Evolutionary conservation across 768 basidiomycete species (phyloP).

Genomic region (Boletus subcaerulescens): DNA sequence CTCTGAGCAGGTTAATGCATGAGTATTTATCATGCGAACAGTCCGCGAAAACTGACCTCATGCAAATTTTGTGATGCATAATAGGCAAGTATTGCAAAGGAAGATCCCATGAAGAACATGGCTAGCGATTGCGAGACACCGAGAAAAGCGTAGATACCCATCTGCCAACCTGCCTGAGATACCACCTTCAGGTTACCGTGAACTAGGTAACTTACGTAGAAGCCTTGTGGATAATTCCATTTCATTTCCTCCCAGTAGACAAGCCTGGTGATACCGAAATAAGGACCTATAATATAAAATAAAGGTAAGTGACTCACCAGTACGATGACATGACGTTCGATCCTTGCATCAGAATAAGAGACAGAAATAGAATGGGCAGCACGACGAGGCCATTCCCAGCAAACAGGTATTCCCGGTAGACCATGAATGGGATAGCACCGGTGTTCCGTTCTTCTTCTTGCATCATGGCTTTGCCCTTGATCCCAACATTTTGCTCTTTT

Average conservation of each 20-base stretch:
- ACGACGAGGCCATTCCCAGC: constrained; percentile 68
- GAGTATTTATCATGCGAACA: neutral
- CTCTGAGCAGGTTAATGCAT: constrained; percentile 32
- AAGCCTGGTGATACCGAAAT: constrained; percentile 44
- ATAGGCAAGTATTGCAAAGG: constrained; percentile 67
- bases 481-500: constrained; percentile 32
- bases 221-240: constrained; percentile 57
- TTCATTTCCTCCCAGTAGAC: constrained; percentile 65
- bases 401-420: constrained; percentile 52
- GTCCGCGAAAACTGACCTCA: constrained; percentile 36
- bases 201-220: constrained; percentile 54
- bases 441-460: constrained; percentile 80
- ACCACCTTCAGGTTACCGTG: constrained; percentile 27
- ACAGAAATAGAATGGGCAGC: constrained; percentile 60
- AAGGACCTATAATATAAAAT: neutral
- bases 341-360: constrained; percentile 65
- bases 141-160: constrained; percentile 76
- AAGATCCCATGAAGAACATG: constrained; percentile 64
- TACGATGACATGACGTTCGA: constrained; percentile 70
- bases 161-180: constrained; percentile 39
- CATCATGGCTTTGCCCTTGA: constrained; percentile 61
- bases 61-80: constrained; percentile 74
- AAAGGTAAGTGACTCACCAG: constrained; percentile 46
- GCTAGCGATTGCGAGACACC: constrained; percentile 69
- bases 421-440: constrained; percentile 45